Conservation (phyloP, 208 protist genomes). For the Strigomonas culicis region DNA sequence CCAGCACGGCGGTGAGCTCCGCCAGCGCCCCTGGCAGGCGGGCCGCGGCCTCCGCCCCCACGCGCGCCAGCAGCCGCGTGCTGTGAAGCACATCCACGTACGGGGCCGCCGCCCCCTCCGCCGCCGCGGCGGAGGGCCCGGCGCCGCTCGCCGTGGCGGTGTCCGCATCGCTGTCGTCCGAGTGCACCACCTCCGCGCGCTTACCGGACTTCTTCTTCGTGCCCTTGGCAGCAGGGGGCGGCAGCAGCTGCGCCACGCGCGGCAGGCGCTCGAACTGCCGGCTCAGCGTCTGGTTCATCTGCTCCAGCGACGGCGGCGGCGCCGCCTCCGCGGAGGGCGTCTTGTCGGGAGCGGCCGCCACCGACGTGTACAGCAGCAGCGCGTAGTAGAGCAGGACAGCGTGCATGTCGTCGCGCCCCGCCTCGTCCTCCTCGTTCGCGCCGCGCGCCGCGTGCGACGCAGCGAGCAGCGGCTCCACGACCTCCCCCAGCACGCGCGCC, state of each 20-base stretch:
- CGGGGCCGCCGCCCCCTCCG: not conserved
- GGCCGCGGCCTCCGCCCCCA: not conserved
- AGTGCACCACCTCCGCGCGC: no score
- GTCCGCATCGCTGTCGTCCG: not conserved
- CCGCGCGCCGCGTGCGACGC: no score
- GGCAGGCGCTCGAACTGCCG: not conserved
- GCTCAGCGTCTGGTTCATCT: not conserved
- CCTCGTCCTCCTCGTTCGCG: not conserved
- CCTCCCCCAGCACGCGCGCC: conserved; percentile 14
- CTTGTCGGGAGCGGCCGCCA: not conserved
- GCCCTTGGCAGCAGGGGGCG: not conserved
- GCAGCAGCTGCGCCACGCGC: not conserved
- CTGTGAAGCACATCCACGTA: conserved; percentile 9
- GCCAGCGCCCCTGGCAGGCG: not conserved
- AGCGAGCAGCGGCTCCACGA: conserved; percentile 22
- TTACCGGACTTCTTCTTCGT: no score
- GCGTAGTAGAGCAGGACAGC: not conserved
- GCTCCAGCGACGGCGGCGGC: not conserved
- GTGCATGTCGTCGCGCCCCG: not conserved
- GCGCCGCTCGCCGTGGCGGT: no score
- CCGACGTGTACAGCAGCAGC: not conserved
- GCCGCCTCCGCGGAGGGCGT: no score
- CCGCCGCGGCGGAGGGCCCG: not conserved
- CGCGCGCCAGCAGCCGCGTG: not conserved
- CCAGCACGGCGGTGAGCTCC: conserved; percentile 6